Percentiles rank a stretch among this genome's conserved stretches.
Evolutionary conservation across 78 protist genomes (phyloP).

Genomic region (Dictyostelium intermedium): DNA sequence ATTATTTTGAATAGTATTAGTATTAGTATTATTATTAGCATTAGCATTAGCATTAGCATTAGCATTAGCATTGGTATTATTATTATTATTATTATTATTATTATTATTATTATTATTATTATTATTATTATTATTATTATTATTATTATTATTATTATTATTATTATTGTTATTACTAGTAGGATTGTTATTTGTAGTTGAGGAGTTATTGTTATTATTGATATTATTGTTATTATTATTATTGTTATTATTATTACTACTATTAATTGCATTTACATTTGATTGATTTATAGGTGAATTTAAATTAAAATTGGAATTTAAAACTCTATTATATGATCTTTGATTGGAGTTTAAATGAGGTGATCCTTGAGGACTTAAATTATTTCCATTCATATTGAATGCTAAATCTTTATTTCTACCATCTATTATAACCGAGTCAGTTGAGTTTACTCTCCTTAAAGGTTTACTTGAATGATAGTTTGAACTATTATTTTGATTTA

Average conservation of each 20-base stretch:
- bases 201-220: background rate
- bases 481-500: background rate
- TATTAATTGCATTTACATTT: background rate
- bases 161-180: background rate
- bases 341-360: constrained; percentile 20
- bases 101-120: background rate
- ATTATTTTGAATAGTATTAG: background rate
- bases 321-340: background rate
- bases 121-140: background rate
- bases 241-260: background rate
- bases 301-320: background rate
- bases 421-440: constrained; percentile 44
- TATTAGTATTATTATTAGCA: background rate
- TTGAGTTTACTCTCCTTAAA: constrained; percentile 72
- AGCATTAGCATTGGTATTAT: background rate
- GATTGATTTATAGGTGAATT: background rate
- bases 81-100: background rate
- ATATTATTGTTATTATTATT: background rate
- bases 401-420: constrained; percentile 24
- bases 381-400: background rate
- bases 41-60: background rate
- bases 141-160: background rate
- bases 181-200: too few species aligned
- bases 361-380: constrained; percentile 20
- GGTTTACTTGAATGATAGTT: constrained; percentile 6